Evolutionary conservation across 306 rosid species (phyloP), one percentile per base, ranked within the genome.

Genomic region (Cucurbita maxima): DNA sequence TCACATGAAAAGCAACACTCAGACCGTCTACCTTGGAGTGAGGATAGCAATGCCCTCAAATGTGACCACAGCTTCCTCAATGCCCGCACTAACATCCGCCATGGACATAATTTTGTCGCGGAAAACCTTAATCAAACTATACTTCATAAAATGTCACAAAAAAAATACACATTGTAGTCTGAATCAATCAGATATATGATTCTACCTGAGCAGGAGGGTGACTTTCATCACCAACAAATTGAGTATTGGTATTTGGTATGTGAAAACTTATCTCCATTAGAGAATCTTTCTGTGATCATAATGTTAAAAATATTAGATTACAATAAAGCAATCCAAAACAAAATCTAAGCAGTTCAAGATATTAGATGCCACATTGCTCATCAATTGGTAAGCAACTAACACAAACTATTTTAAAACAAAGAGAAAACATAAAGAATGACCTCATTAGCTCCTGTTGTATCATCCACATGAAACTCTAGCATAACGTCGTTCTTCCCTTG

Each of bases 21-120:
- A 50, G 54, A 50, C 47, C 47, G 36, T 50, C 68, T 78, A 95
- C 99, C 99, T 91, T 78, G 99, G 99, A 8, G 99, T 95, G 77
- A 95, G 99, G 75, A 95, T 88, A 14, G 97, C 97, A 88, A 95
- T 95, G 72, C 97, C 96, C 83, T 95, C 99, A 88, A 95, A 95
- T 43, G 97, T 89, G 77, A 91, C 92, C 75, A 95, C 96, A 71
- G 99, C 91, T 62, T 89, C 96, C 84, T 95, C 99, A 56, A 90
- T 96, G 61, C 96, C 97, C 75, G 90, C 83, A 79, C 96, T 89
- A 64, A 91, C 97, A 86, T 95, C 99, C 10, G 97, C 99, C 96
- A 89, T 84, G 19, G 96, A 86, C 86, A 88, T 86, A 72, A 95
- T 91, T 85, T 88, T 88, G 77, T 95, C 97, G 83, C 96, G 96